Evolutionary conservation across 2,329 filamentous ascomycete genomes (phyloP), one percentile per base, ranked within the genome.

Genomic region (Aspergillus flavus): DNA sequence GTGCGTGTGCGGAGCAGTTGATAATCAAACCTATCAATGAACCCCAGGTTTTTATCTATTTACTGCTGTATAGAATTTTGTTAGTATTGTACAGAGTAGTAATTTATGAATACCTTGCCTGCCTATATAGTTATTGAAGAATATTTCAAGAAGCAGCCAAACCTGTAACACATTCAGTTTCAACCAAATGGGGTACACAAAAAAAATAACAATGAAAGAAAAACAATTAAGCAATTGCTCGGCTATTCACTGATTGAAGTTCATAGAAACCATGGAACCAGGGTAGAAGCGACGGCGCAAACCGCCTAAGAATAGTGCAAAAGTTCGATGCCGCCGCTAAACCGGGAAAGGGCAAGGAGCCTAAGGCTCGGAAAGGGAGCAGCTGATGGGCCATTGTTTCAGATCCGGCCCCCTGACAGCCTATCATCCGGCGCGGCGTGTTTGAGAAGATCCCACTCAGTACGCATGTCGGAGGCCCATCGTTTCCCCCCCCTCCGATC

Each of bases 351-450:
- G 52, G 30, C 30, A 54, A 30, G 19, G 6, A 6, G 52, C 30
- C 52, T 54, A 54, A 54, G 52, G 52, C 43, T 54, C 16, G 21
- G 23, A 56, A 50, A 41, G 30, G 23, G 46, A 46, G 30, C 43
- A 36, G 53, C 56, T 41, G 57, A 57, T 62, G 62, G 54, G 59
- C 61, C 65, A 66, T 68, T 69, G 67, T 69, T 69, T 69, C 67
- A 69, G 66, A 54, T 69, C 54, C 34, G 43, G 41, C 43, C 32
- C 55, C 62, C 55, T 65, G 66, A 66, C 67, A 68, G 68, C 52
- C 52, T 55, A 69, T 69, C 67, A 68, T 28, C 54, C 48, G 61
- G 32, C 52, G 57, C 54, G 56, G 57, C 61, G 66, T 62, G 61
- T 62, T 62, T 62, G 61, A 62, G 61, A 54, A 56, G 43, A 57